A percentile compares a stretch with the other conserved stretches of the same genome.
Evolutionary conservation across 1,284 basidiomycete genomes (phyloP).

Genomic region (Waitea zeae): DNA sequence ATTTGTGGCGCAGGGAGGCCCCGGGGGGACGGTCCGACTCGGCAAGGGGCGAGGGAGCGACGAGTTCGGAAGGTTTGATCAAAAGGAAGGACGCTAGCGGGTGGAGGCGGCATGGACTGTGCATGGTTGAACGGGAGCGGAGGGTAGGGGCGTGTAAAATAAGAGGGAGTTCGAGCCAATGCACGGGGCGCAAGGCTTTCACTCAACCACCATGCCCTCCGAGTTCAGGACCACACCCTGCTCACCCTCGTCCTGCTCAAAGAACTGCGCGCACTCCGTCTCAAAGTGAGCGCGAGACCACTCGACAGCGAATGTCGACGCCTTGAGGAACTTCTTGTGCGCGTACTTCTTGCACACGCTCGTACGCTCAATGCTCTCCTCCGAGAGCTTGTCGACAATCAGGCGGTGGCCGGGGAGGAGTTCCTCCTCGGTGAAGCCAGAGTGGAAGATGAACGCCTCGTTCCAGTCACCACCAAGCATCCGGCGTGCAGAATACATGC

Average conservation of each 20-base stretch:
- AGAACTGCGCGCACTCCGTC: background rate
- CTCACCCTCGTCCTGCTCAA: too few species aligned
- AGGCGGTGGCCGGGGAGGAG: slow-evolving; percentile 70
- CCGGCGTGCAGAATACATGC: slow-evolving; percentile 88
- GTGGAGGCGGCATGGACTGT: too few species aligned
- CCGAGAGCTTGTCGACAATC: slow-evolving; percentile 74
- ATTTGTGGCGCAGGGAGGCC: too few species aligned
- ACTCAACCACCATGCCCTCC: too few species aligned
- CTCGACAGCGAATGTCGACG: background rate
- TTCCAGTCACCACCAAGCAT: slow-evolving; percentile 92
- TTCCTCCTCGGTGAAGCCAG: slow-evolving; percentile 84
- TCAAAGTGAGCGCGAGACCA: background rate
- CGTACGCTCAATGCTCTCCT: slow-evolving; percentile 66
- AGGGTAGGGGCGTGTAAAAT: too few species aligned
- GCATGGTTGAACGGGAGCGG: too few species aligned
- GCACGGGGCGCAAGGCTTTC: slow-evolving; percentile 16
- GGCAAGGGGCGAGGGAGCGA: too few species aligned
- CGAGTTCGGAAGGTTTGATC: too few species aligned
- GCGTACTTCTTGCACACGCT: slow-evolving; percentile 97
- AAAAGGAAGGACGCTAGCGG: too few species aligned
- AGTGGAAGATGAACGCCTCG: slow-evolving; percentile 88
- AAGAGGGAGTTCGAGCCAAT: background rate
- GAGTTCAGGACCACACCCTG: too few species aligned
- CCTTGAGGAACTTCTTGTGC: slow-evolving; percentile 93
- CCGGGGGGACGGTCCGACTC: too few species aligned